Percentiles rank a stretch among this genome's conserved stretches.
Conservation (phyloP, 78 protist genomes). For the Blattamonas nauphoetae region DNA sequence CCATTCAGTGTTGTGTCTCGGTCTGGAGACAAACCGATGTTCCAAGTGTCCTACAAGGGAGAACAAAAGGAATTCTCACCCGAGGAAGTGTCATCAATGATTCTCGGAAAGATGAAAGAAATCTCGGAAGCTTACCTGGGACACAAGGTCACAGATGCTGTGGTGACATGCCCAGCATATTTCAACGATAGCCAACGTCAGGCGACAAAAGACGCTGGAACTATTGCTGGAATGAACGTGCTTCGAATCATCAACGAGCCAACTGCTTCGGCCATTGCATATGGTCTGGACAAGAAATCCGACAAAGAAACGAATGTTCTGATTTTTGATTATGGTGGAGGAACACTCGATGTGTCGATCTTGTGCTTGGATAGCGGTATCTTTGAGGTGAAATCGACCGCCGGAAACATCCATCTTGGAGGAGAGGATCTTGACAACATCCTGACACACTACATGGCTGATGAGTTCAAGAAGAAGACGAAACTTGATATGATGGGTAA, state of each 20-base stretch:
- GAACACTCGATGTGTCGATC: slow-evolving; percentile 75
- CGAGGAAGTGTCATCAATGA: slow-evolving; percentile 57
- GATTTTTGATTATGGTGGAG: slow-evolving; percentile 78
- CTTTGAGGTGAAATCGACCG: slow-evolving; percentile 72
- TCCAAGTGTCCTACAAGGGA: slow-evolving; percentile 72
- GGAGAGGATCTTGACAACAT: slow-evolving; percentile 69
- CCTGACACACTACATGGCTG: slow-evolving; percentile 35
- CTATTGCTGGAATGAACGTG: slow-evolving; percentile 68
- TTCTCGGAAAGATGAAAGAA: slow-evolving; percentile 64
- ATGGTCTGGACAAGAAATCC: slow-evolving; percentile 58
- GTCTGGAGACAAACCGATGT: slow-evolving; percentile 69
- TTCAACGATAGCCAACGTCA: slow-evolving; percentile 64
- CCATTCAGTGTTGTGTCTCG: slow-evolving; percentile 77
- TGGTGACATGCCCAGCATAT: slow-evolving; percentile 74
- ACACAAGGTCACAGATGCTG: slow-evolving; percentile 53
- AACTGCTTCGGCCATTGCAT: slow-evolving; percentile 90
- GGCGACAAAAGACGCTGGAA: slow-evolving; percentile 93
- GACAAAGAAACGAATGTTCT: slow-evolving; percentile 48
- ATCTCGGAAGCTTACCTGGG: slow-evolving; percentile 71
- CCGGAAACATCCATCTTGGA: slow-evolving; percentile 68
- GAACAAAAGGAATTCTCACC: slow-evolving; percentile 72
- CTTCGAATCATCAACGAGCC: slow-evolving; percentile 91
- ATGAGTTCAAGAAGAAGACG: slow-evolving; percentile 47
- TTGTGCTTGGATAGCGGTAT: slow-evolving; percentile 58
- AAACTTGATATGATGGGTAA: slow-evolving; percentile 20